Percentiles rank a stretch among this genome's conserved stretches.
Evolutionary conservation across 2,329 filamentous ascomycete genomes (phyloP).

Genomic region (Waltergamsia citrina): DNA sequence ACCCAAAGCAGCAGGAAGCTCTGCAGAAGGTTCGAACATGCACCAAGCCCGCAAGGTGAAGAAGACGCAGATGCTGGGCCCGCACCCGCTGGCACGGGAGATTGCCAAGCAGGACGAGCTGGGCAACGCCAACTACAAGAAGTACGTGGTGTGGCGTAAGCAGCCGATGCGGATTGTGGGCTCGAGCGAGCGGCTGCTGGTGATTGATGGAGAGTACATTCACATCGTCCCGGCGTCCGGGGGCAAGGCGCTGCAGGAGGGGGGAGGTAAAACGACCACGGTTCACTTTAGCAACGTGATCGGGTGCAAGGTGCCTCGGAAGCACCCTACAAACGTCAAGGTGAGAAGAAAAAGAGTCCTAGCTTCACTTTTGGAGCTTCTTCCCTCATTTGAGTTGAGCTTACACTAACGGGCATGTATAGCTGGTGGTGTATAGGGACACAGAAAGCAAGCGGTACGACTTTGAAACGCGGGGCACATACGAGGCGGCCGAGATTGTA

Average conservation of each 20-base stretch:
- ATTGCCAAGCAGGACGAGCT: slow-evolving; percentile 50
- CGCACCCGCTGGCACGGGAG: slow-evolving; percentile 59
- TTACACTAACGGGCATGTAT: slow-evolving; percentile 1
- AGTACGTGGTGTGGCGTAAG: slow-evolving; percentile 73
- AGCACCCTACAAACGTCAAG: slow-evolving; percentile 74
- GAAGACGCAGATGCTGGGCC: slow-evolving; percentile 40
- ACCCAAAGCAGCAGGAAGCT: slow-evolving; percentile 37
- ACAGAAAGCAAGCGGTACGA: slow-evolving; percentile 76
- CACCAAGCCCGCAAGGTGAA: slow-evolving; percentile 35
- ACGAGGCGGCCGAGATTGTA: slow-evolving; percentile 72
- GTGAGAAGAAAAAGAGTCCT: no score
- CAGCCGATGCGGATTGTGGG: slow-evolving; percentile 74
- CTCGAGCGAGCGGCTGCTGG: slow-evolving; percentile 64
- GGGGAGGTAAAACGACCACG: slow-evolving; percentile 63
- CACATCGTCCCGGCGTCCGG: slow-evolving; percentile 69
- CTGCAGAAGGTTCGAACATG: neutral
- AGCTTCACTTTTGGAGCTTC: no score
- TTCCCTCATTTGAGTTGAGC: no score
- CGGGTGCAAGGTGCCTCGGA: slow-evolving; percentile 70
- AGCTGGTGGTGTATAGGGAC: slow-evolving; percentile 65
- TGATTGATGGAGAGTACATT: slow-evolving; percentile 79
- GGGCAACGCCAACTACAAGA: slow-evolving; percentile 54
- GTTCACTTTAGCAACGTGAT: slow-evolving; percentile 77
- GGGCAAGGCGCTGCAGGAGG: slow-evolving; percentile 56
- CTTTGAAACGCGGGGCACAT: slow-evolving; percentile 65